Evolutionary conservation across 257 asterid genomes (phyloP).

Genomic region (Solanum habrochaites): DNA sequence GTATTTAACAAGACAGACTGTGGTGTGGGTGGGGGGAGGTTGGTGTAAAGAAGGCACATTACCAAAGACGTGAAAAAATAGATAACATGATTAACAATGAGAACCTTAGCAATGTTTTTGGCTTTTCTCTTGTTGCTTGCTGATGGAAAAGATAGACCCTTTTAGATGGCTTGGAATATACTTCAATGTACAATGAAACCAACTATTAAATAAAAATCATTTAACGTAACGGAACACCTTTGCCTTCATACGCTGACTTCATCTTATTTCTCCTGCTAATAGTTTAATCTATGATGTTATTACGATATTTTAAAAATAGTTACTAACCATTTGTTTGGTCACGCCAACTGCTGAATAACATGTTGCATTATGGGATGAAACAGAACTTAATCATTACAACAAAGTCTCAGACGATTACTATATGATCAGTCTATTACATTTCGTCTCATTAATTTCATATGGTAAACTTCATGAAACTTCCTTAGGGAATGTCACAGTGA

Average conservation of each 20-base stretch:
- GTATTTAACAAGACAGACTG: background rate
- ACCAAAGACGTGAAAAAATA: background rate
- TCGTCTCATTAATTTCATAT: background rate
- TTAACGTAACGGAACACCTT: background rate
- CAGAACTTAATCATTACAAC: background rate
- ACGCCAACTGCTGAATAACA: background rate
- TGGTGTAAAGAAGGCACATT: conserved; percentile 2
- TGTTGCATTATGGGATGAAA: background rate
- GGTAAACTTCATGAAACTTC: background rate
- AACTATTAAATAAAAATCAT: background rate
- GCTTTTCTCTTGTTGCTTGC: conserved; percentile 12
- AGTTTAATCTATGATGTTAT: background rate
- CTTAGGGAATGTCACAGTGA: background rate
- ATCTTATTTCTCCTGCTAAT: background rate
- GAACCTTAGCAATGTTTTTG: background rate
- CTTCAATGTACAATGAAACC: conserved; percentile 1
- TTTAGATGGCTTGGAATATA: conserved; percentile 20
- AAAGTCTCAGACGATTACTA: background rate
- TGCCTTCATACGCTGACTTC: too few relatives aligned
- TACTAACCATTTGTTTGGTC: background rate
- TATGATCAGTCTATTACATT: background rate
- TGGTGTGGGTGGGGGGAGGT: background rate
- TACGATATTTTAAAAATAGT: background rate
- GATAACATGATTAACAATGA: background rate
- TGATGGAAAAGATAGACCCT: background rate